Base-by-base conservation (phyloP, 1,139 yeast genomes). In the Saccharomyces hybrid region DNA sequence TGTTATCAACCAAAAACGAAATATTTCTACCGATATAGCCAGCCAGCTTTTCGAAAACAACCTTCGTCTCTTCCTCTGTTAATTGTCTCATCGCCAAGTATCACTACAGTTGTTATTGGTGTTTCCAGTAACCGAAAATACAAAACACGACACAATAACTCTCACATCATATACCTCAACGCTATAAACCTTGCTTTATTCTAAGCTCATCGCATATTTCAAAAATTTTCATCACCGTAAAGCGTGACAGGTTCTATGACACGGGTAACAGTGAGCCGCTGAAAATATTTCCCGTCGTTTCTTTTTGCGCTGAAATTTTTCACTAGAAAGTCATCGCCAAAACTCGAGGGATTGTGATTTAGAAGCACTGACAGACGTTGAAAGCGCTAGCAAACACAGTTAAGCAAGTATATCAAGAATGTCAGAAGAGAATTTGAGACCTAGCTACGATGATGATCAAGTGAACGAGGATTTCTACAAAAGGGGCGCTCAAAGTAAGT, bases 1-100 rank as follows among this genome's bases (percentile, higher is more conserved):
- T 84, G 68, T 91, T 86, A 67, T 93, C 96, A 61, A 93, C 88
- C 58, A 93, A 77, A 63, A 84, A 83, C 11, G 96, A 83, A 59
- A 95, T 91, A 72, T 93, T 93, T 71, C 97, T 81, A 14, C 99
- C 99, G 61, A 93, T 88, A 68, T 93, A 95, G 71, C 88, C 93
- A 59, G 98, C 97, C 56, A 93, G 82, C 73, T 93, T 93, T 71
- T 93, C 99, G 71, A 93, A 93, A 50, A 93, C 96, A 31, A 87
- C 95, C 70, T 88, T 89, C 48, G 99, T 93, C 71, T 93, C 99
- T 72, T 89, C 97, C 72, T 93, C 99, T 61, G 99, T 93, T 63
- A 93, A 80, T 53, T 93, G 89, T 78, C 99, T 86, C 99, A 93
- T 93, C 11, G 19, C 12, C 9, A 6, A 16, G 11, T 12, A 6